Evolutionary conservation across 1,284 basidiomycete genomes (phyloP).

Genomic region (Lignosus rhinocerotis): DNA sequence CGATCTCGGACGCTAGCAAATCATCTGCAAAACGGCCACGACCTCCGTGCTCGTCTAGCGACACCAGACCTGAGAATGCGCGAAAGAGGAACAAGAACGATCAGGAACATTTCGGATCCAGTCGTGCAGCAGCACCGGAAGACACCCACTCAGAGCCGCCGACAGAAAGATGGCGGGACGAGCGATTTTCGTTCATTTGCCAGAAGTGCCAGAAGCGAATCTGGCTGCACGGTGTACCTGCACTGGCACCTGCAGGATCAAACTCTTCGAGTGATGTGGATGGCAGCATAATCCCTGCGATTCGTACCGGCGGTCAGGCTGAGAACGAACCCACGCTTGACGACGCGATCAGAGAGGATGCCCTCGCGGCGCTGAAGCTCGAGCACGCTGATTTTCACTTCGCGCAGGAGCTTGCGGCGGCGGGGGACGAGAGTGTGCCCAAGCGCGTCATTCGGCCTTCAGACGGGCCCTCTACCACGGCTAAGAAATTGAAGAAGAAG

Average conservation of each 20-base stretch:
- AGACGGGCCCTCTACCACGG: conserved; percentile 22
- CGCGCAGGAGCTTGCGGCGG: conserved; percentile 67
- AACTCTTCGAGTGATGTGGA: conserved; percentile 25
- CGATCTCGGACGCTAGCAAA: not conserved
- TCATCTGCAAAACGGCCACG: conserved; percentile 19
- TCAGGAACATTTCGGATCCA: not conserved
- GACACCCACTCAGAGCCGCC: not conserved
- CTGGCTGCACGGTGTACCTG: conserved; percentile 27
- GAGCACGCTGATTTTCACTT: conserved; percentile 91
- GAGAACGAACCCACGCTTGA: conserved; percentile 6
- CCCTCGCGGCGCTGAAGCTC: conserved; percentile 50
- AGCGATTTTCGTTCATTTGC: conserved; percentile 46
- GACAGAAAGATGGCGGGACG: not conserved
- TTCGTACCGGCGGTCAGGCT: not conserved
- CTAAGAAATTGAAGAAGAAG: conserved; percentile 42
- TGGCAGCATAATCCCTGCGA: conserved; percentile 1
- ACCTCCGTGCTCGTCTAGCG: conserved; percentile 5
- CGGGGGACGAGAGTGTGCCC: conserved; percentile 15
- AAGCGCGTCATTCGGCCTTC: conserved; percentile 22
- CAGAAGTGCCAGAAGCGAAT: conserved; percentile 53
- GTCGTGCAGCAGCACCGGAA: not conserved
- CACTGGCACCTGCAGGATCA: conserved; percentile 23
- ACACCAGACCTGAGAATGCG: not conserved
- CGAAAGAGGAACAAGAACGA: not conserved
- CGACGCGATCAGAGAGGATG: conserved; percentile 35